Conservation (phyloP, 108 stramenopile species). For the Schizochytrium sp. region DNA sequence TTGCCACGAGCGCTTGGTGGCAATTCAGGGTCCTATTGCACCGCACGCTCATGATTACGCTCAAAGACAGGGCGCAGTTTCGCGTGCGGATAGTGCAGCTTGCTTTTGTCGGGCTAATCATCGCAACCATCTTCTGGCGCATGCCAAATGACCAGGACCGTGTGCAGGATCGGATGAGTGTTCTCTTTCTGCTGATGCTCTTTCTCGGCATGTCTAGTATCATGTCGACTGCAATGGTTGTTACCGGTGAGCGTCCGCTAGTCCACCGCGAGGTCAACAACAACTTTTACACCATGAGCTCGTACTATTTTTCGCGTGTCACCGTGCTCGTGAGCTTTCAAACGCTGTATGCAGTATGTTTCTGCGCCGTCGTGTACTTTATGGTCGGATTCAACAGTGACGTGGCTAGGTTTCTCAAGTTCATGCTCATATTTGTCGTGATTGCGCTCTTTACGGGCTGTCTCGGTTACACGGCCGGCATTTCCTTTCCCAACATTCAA, state of each 20-base stretch:
- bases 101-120: not conserved
- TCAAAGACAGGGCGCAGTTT: not conserved
- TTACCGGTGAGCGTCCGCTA: not conserved
- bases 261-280: not conserved
- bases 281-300: not conserved
- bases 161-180: not conserved
- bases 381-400: not conserved
- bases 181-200: not conserved
- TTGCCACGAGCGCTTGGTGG: not conserved
- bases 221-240: not conserved
- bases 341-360: not conserved
- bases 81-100: not conserved
- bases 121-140: not conserved
- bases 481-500: not conserved
- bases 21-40: not conserved
- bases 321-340: not conserved
- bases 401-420: not conserved
- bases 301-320: not conserved
- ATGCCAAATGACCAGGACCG: not conserved
- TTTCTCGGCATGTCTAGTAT: slow-evolving; percentile 11
- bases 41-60: not conserved
- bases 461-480: not conserved
- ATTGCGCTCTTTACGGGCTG: not conserved
- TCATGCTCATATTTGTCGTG: not conserved
- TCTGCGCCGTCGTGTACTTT: not conserved